A percentile compares a stretch with the other conserved stretches of the same genome.
These are phyloP conservation scores for Asterophora lycoperdoides DNA, from an alignment of 768 basidiomycete species.

Conservation along the genomic window DNA sequence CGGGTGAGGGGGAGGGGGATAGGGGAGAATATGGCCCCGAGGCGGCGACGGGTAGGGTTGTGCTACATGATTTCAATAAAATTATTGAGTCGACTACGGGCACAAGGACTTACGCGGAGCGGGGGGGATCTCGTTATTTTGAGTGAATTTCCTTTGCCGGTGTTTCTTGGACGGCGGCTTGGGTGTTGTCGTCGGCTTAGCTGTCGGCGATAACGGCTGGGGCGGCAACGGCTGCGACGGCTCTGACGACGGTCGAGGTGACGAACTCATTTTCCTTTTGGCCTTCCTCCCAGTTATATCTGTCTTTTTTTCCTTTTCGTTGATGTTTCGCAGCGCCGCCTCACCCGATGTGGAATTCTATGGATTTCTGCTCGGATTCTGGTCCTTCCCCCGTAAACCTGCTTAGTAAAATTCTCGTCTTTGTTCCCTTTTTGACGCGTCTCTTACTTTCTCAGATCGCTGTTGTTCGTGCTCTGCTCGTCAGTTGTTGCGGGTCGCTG, in stretches of 20 bases:
- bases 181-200: slow-evolving; percentile 31
- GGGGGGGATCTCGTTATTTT: slow-evolving; percentile 16
- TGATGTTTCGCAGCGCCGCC: slow-evolving; percentile 28
- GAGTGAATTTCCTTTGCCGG: slow-evolving; percentile 48
- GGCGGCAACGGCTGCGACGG: slow-evolving; percentile 42
- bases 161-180: slow-evolving; percentile 48
- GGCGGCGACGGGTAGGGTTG: slow-evolving; percentile 27
- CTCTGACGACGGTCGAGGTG: slow-evolving; percentile 30
- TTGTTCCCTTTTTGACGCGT: slow-evolving; percentile 10
- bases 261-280: slow-evolving; percentile 41
- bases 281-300: slow-evolving; percentile 40
- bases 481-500: too few relatives aligned
- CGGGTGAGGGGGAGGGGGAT: slow-evolving; percentile 49
- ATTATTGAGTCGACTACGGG: slow-evolving; percentile 21
- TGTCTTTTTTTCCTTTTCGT: slow-evolving; percentile 29
- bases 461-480: not conserved
- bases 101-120: slow-evolving; percentile 15
- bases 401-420: slow-evolving; percentile 34
- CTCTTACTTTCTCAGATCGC: slow-evolving; percentile 3
- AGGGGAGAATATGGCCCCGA: slow-evolving; percentile 34
- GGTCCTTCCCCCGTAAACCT: slow-evolving; percentile 33
- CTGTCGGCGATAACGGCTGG: slow-evolving; percentile 42
- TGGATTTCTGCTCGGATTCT: slow-evolving; percentile 27
- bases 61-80: slow-evolving; percentile 11
- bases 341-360: slow-evolving; percentile 29